Evolutionary conservation across 2,329 filamentous ascomycete genomes (phyloP).

Genomic region (Phoma sp.): DNA sequence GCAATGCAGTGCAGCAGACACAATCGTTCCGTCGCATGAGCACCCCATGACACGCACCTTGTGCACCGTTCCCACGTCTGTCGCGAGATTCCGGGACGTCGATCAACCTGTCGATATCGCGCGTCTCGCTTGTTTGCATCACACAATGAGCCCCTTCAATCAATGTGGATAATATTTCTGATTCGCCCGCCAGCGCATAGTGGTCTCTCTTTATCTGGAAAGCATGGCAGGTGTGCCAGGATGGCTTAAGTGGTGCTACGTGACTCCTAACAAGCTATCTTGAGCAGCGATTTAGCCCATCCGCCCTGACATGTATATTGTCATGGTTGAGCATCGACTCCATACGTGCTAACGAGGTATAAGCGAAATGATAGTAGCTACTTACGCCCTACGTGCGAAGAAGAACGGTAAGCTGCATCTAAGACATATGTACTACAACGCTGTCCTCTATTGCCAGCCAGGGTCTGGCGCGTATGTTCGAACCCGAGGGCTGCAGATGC

Average conservation of each 20-base stretch:
- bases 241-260: neutral
- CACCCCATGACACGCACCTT: slow-evolving; percentile 22
- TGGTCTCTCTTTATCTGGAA: neutral
- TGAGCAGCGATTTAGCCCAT: neutral
- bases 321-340: neutral
- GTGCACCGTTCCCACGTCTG: slow-evolving; percentile 1
- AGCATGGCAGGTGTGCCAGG: neutral
- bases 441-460: slow-evolving; percentile 13
- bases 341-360: neutral
- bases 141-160: slow-evolving; percentile 19
- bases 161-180: neutral
- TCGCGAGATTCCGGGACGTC: neutral
- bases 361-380: slow-evolving; percentile 20
- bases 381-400: slow-evolving; percentile 25
- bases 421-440: slow-evolving; percentile 18
- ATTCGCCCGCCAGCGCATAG: neutral
- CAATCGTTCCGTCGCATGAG: slow-evolving; percentile 12
- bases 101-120: neutral
- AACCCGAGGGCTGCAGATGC: slow-evolving; percentile 2
- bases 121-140: slow-evolving; percentile 9
- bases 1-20: slow-evolving; percentile 17
- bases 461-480: neutral
- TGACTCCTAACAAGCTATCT: neutral
- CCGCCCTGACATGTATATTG: neutral
- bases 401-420: slow-evolving; percentile 26